Evolutionary conservation across 352 stramenopile genomes (phyloP), one percentile per base, ranked within the genome.

Genomic region (Halophytophthora polymorphica): DNA sequence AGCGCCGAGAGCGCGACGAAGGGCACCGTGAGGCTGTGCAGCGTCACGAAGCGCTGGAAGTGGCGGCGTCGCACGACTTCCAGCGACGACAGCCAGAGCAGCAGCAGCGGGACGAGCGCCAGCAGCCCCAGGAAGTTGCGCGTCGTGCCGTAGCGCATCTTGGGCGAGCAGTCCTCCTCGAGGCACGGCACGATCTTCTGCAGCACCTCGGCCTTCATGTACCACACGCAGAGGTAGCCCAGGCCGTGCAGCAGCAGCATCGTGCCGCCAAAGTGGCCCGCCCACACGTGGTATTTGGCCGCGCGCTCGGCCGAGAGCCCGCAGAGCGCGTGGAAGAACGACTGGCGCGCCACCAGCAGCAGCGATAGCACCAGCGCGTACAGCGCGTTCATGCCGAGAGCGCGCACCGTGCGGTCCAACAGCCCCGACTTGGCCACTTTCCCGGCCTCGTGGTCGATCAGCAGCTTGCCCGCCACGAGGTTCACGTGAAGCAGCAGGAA

Each of bases 361-460:
- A 89, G 62, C 8, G 78, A 88, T 21, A 85, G 43, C 18, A 88
- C 50, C 52, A 82, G 55, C 3, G 67, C 50, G 23, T 82, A 83
- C 7, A 83, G 64, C 8, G 71, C 81, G 52, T 89, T 91, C 74
- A 87, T 86, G 28, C 81, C 81, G 13, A 89, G 66, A 0, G 72
- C 65, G n/a, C 74, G 61, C 3, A 60, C 74, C 14, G 66, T 64
- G n/a, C 78, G 76, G 19, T 73, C 57, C 23, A 85, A 23, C 43
- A 73, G 53, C 2, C 77, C 77, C 15, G 65, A 50, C 61, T 86
- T 88, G 4, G 76, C 73, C 37, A 91, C 49, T 61, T 89, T 89
- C 7, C 77, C 81, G 17, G 53, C 84, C 40, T 73, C 71, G 19
- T 72, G 56, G 58, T 91, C 80, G 35, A 84, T 77, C 14, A 86